These are phyloP conservation scores for Candida ovalis DNA, from an alignment of 805 yeast species.

Conservation along the genomic window DNA sequence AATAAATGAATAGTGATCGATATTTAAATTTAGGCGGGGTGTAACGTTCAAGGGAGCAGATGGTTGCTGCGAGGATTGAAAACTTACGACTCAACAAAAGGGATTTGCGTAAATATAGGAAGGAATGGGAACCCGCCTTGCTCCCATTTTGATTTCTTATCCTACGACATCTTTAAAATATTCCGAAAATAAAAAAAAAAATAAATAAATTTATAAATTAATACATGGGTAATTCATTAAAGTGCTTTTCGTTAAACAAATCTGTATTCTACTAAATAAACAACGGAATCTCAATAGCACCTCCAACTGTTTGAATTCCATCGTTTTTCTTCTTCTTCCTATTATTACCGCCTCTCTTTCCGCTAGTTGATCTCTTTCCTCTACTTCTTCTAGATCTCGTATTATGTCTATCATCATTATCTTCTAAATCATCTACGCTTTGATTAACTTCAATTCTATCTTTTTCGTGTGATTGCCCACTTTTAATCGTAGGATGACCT, in stretches of 20 bases:
- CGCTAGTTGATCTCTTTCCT: neutral
- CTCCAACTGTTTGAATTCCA: conserved; percentile 36
- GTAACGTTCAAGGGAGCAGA: no score
- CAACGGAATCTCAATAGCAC: conserved; percentile 43
- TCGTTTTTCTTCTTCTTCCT: conserved; percentile 17
- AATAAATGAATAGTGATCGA: no score
- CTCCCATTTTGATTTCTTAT: neutral
- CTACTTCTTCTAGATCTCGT: conserved; percentile 6
- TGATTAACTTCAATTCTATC: conserved; percentile 4
- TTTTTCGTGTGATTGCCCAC: neutral
- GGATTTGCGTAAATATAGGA: no score
- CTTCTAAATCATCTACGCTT: conserved; percentile 3
- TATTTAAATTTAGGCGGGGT: no score
- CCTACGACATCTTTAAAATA: neutral
- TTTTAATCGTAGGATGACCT: conserved; percentile 10
- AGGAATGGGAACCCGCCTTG: no score
- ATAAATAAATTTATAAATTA: neutral
- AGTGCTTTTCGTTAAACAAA: neutral
- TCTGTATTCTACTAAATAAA: conserved; percentile 28
- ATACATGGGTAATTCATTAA: neutral
- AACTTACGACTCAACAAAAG: no score
- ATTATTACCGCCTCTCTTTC: neutral
- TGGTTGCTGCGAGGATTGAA: no score
- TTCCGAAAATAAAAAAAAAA: neutral
- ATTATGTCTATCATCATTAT: neutral